Base-by-base conservation (phyloP, 495 filamentous ascomycete genomes). In the Hypoxylon cercidicola region DNA sequence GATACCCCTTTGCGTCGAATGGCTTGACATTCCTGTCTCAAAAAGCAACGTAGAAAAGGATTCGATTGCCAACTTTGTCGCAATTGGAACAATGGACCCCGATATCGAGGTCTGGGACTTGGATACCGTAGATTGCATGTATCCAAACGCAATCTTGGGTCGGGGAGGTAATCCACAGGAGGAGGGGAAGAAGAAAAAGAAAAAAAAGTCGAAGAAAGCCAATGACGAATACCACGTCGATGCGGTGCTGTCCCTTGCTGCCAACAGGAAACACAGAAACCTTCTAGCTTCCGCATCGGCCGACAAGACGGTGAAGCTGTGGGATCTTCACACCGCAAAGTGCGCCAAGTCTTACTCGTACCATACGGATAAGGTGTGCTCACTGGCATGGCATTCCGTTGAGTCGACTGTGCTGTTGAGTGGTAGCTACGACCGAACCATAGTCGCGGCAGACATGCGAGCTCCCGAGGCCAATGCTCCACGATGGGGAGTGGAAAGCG, bases 71-170 rank as follows among this genome's bases (percentile, higher is more conserved):
- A 99, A 96, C 78, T 97, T 94, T 62, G 92, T 96, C 21, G 95
- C 96, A 8, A 85, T 98, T 44, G 95, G 95, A 51, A 98, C 96
- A 1, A 96, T 98, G 84, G 95, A 98, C 69, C 93, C 95, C 1
- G 95, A 99, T 72, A 98, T 99, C 66, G 95, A 99, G 81, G 87
- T 99, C 41, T 99, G 95, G 95, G 92, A 99, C 75, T 82, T 99
- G 41, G 95, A 98, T 72, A 88, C 90, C 1, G 86, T 99, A 40
- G 95, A 99, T 79, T 89, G 89, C 82, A 96, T 99, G 90, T 98
- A 96, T 73, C 95, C 96, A 18, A 93, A 97, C 69, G 94, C 94
- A 5, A 96, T 99, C 54, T 88, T 99, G 25, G 95, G 95, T n/a
- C 90, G 92, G 71, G 89, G 87, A 8, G 85, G 84, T n/a, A 82